Base-by-base conservation (phyloP, 2,329 filamentous ascomycete species). In the Daldinia sp. region DNA sequence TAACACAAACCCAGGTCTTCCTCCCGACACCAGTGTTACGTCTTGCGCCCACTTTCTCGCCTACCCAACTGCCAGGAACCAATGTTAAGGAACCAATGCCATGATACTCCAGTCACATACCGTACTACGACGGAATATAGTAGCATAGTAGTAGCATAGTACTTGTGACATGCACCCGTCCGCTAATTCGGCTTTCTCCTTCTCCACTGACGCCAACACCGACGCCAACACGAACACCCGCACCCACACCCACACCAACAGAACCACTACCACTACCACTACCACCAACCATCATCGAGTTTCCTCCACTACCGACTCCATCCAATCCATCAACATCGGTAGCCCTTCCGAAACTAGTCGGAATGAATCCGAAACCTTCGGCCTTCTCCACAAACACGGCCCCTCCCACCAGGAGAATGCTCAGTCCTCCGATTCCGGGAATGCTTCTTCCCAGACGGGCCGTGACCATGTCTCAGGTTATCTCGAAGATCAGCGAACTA, bases 401-500 rank as follows among this genome's bases (percentile, higher is more conserved):
- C 71, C 68, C 18, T 74, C 74, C 56, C 57, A 67, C 56, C 57
- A 67, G 28, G 73, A 76, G 30, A 54, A 37, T 60, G 69, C 55
- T 59, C 70, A 70, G 37, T 74, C 75, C 3, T 71, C 76, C 9
- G 74, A 74, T 44, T 76, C 75, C 37, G 68, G 68, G 20, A 60
- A 68, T 35, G 71, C n/a, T 9, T 56, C 61, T 7, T 60, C 74
- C 30, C 63, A 71, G 23, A 60, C 63, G 54, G 41, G 35, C 30
- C 55, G 5, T 10, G 51, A 63, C 9, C 18, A 35, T 60, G 62
- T 26, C 59, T 42, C 37, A 23, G 57, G 18, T 33, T 55, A 67
- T 51, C 55, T 68, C 46, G 73, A 75, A 64, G 76, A 76, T 51
- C 76, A 77, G 59, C 71, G 74, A 63, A 73, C 71, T 15, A 87